Evolutionary conservation across 2,329 filamentous ascomycete genomes (phyloP).

Genomic region (Madurella fahalii): DNA sequence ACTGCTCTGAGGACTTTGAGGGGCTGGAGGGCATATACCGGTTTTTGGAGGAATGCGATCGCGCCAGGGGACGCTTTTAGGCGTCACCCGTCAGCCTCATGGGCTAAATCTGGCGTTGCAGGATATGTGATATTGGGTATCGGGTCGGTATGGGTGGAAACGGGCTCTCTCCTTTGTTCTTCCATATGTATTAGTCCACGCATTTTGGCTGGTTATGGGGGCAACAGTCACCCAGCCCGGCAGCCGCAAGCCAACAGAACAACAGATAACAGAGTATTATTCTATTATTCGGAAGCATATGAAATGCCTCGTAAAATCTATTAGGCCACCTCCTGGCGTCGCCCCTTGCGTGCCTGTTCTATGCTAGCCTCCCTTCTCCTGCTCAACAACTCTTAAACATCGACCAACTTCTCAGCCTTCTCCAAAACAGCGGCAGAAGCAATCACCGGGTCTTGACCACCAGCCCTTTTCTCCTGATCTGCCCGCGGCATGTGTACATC

Average conservation of each 20-base stretch:
- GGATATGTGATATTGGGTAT: background rate
- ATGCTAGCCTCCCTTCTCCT: no score
- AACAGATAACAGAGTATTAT: background rate
- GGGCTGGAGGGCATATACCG: conserved; percentile 55
- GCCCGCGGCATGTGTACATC: background rate
- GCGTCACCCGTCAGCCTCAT: background rate
- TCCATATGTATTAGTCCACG: conserved; percentile 1
- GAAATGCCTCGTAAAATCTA: background rate
- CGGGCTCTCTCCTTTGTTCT: conserved; percentile 5
- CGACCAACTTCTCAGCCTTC: conserved; percentile 11
- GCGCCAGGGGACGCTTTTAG: conserved; percentile 23
- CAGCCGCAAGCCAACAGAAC: background rate
- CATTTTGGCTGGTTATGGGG: no score
- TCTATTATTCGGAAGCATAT: background rate
- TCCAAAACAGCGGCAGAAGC: background rate
- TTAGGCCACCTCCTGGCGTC: no score
- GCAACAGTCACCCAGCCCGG: no score
- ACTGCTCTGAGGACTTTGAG: conserved; percentile 48
- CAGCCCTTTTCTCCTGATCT: background rate
- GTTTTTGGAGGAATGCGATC: conserved; percentile 56
- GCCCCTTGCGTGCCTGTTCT: no score
- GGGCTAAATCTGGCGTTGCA: background rate
- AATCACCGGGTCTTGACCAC: background rate
- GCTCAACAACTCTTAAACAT: conserved; percentile 7
- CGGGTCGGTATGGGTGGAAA: background rate